These are phyloP conservation scores for Xenosphaeropsis pyriputrescens DNA, from an alignment of 2,329 filamentous ascomycete genomes.

Conservation along the genomic window DNA sequence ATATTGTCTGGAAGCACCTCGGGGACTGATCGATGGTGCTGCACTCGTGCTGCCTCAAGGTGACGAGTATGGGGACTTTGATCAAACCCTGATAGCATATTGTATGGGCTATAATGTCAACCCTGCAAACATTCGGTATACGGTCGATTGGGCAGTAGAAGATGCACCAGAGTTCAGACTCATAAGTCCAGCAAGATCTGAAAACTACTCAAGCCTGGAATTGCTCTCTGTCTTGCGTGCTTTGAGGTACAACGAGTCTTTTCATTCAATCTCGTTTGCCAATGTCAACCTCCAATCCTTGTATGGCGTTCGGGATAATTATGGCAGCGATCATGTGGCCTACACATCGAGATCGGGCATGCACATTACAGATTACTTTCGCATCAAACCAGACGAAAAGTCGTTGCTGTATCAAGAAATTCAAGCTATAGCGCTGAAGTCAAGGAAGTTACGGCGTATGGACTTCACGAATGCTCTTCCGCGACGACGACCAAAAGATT, in stretches of 20 bases:
- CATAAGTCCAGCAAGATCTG: conserved; percentile 35
- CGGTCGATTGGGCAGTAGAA: conserved; percentile 44
- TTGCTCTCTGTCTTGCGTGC: conserved; percentile 57
- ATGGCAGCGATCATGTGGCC: conserved; percentile 47
- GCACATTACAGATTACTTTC: conserved; percentile 13
- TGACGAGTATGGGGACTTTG: conserved; percentile 27
- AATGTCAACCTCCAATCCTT: conserved; percentile 47
- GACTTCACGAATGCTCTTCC: conserved; percentile 51
- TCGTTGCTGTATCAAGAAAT: conserved; percentile 55
- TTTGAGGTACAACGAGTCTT: conserved; percentile 56
- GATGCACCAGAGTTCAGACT: conserved; percentile 54
- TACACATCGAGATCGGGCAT: conserved; percentile 35
- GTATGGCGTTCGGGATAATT: conserved; percentile 43
- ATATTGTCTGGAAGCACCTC: conserved; percentile 45
- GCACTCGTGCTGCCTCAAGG: background rate
- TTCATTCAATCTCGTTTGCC: conserved; percentile 52
- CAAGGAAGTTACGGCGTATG: conserved; percentile 42
- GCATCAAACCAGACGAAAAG: conserved; percentile 16
- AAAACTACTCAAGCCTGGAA: conserved; percentile 43
- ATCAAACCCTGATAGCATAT: conserved; percentile 54
- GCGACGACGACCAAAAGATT: conserved; percentile 28
- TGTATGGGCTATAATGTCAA: conserved; percentile 55
- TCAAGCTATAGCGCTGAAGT: conserved; percentile 51
- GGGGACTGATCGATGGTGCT: conserved; percentile 35
- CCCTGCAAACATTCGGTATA: conserved; percentile 50